Evolutionary conservation across 306 rosid genomes (phyloP).

Genomic region (Prunus persica): DNA sequence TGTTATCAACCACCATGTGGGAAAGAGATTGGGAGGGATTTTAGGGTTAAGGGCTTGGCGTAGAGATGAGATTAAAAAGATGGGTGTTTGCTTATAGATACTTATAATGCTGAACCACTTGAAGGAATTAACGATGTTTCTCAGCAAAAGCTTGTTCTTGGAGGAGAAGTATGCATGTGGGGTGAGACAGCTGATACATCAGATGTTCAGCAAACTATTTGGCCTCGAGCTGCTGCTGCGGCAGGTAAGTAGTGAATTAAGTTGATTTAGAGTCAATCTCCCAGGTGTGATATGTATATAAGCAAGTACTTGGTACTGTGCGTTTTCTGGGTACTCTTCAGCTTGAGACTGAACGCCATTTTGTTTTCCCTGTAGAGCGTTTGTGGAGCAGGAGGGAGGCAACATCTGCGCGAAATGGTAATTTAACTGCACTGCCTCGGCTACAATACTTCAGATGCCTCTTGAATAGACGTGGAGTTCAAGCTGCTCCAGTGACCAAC

Average conservation of each 20-base stretch:
- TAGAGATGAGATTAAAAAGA: no score
- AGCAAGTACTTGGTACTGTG: no score
- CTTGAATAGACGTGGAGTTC: constrained; percentile 72
- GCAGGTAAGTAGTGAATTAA: constrained; percentile 57
- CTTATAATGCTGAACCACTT: constrained; percentile 76
- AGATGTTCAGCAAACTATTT: constrained; percentile 79
- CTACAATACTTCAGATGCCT: constrained; percentile 80
- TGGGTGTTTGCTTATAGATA: background rate
- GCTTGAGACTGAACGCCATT: constrained; percentile 10
- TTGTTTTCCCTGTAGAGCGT: constrained; percentile 51
- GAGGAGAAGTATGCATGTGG: constrained; percentile 99
- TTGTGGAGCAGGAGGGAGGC: constrained; percentile 68
- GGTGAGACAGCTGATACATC: constrained; percentile 83
- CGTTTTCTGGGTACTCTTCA: background rate
- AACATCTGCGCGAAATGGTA: constrained; percentile 33
- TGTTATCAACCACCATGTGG: no score
- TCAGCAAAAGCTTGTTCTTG: constrained; percentile 73
- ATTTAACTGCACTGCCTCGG: constrained; percentile 52
- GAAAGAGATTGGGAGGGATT: no score
- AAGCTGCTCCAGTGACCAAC: constrained; percentile 80
- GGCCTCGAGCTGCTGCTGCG: constrained; percentile 99
- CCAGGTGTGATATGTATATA: no score
- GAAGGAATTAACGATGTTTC: constrained; percentile 58
- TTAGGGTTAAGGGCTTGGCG: no score
- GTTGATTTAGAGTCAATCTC: no score